Evolutionary conservation across 2,329 filamentous ascomycete species (phyloP), one percentile per base, ranked within the genome.

Genomic region (Alternaria postmessia): DNA sequence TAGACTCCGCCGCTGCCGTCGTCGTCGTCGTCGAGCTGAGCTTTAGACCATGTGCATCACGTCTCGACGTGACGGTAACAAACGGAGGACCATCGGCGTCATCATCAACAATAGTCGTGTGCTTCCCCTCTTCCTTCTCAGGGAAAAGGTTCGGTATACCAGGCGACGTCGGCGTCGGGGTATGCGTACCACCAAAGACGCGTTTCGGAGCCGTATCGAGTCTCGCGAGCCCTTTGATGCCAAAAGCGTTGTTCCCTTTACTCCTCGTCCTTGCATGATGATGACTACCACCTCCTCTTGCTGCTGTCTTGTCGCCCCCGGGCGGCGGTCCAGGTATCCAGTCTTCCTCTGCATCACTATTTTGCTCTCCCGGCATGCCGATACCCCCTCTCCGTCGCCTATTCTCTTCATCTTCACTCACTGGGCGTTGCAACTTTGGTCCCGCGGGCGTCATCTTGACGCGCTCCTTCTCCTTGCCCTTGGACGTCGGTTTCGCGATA

Each of bases 301-400:
- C 24, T 24, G 60, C 57, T 3, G 66, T 52, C 20, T 66, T 66
- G 9, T 65, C 59, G 4, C 46, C 46, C 12, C 24, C 7, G 0
- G 1, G 22, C 4, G 24, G 24, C 7, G 73, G 75, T 0, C 73
- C 73, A 8, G 76, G 73, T 12, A 79, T 77, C 73, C 76, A 79
- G 51, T 79, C 77, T 32, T 67, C 74, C 57, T 76, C 75, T 4
- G 72, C 68, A 34, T 75, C 74, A 28, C 72, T 76, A 30, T 74
- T 72, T 2, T 55, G 60, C 22, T 75, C 74, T 5, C 61, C 28
- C 9, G 24, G 24, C 24, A 24, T 32, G 30, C 56, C 2, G 68
- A 69, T 7, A 62, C 62, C 12, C 0, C 67, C 69, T 39, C 69
- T 54, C 1, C 66, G 57, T 7, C 65, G 66, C 14, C 63, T 61